Base-by-base conservation (phyloP, 1,284 basidiomycete species). In the Taiwanofungus camphoratus region DNA sequence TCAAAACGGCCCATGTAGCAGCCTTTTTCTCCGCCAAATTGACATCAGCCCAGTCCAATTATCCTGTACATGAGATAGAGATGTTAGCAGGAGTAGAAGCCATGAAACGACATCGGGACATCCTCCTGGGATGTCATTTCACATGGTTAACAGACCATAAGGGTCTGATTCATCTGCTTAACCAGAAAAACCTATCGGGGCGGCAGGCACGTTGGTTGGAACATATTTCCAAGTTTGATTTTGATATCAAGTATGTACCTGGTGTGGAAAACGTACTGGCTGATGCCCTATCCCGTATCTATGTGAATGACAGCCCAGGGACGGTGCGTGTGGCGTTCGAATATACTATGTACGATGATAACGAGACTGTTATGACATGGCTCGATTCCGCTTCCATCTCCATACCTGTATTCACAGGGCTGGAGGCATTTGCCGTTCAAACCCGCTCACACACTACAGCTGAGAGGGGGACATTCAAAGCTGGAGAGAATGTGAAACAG, bases 211-310 rank as follows among this genome's bases (percentile, higher is more conserved):
- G 50, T 4, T 60, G 59, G 59, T 19, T 41, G 13, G 52, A 59
- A 26, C 32, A 41, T 15, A 37, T 61, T 1, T 18, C 44, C 4
- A 42, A 61, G 11, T 61, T 51, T 29, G 45, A 56, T 34, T 60
- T 56, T 21, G 35, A 40, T 0, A 55, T 61, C 19, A 15, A 47
- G 13, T 61, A 61, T 42, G 40, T 50, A 0, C 38, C 37, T 1
- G 46, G 49, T 13, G 18, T 35, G 0, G 30, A 37, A 5, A 50
- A 50, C 24, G 46, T 60, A 0, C 36, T 66, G 2, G 49, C 57
- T 3, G 55, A 63, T 32, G 58, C 52, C 0, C 64, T 67, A 11
- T 67, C 61, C 0, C 38, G 59, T 4, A 59, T 38, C 55, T 67
- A 67, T 39, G 49, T 42, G 2, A 43, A 57, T 29, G 62, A 67